Evolutionary conservation across 352 stramenopile genomes (phyloP).

Genomic region (Globisporangium mamillatum): DNA sequence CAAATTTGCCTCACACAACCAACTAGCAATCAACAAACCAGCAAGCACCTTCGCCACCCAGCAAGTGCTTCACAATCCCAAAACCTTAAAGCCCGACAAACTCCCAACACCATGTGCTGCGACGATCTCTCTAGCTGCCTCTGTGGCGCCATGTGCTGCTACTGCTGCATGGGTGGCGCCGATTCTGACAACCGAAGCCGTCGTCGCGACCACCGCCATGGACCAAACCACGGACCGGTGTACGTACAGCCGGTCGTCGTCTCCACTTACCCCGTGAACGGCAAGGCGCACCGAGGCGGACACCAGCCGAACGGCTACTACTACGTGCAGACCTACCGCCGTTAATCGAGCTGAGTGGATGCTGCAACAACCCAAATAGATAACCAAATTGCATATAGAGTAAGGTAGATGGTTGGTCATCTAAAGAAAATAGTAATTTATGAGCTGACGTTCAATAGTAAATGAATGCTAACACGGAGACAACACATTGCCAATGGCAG

Average conservation of each 20-base stretch:
- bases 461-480: background rate
- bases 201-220: slow-evolving; percentile 2
- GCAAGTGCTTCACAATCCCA: background rate
- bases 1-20: background rate
- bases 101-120: slow-evolving; percentile 14
- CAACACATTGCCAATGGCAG: background rate
- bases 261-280: slow-evolving; percentile 3
- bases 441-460: background rate
- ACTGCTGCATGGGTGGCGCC: slow-evolving; percentile 17
- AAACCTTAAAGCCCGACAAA: slow-evolving; percentile 3
- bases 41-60: background rate
- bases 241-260: slow-evolving; percentile 41
- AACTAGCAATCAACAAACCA: background rate
- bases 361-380: background rate
- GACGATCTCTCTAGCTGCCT: slow-evolving; percentile 35
- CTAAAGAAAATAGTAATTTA: background rate
- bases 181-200: slow-evolving; percentile 20
- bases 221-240: slow-evolving; percentile 21
- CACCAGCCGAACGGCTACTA: slow-evolving; percentile 14
- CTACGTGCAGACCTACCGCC: slow-evolving; percentile 11
- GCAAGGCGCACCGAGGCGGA: background rate
- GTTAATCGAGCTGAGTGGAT: background rate
- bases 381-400: background rate
- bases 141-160: slow-evolving; percentile 25
- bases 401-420: background rate